Conservation (phyloP, 2,329 filamentous ascomycete species). For the Colletotrichum lentis region DNA sequence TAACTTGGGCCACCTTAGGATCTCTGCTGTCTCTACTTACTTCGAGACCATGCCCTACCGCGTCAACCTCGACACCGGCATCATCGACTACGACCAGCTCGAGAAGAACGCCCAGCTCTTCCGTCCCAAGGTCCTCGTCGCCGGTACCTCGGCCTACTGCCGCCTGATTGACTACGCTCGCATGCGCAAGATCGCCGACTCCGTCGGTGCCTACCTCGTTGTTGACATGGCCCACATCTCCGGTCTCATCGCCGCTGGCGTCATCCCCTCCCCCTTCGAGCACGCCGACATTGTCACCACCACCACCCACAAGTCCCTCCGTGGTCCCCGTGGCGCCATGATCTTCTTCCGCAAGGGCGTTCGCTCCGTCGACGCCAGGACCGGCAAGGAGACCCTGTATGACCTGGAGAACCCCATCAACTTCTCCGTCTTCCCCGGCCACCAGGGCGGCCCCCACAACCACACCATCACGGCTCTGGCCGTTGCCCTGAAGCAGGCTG, state of each 20-base stretch:
- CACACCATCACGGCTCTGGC: conserved; percentile 98
- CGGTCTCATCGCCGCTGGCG: conserved; percentile 89
- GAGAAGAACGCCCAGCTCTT: conserved; percentile 91
- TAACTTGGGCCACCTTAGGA: conserved; percentile 56
- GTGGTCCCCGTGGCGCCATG: conserved; percentile 97
- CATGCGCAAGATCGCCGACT: conserved; percentile 96
- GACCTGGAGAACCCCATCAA: conserved; percentile 97
- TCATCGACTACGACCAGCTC: conserved; percentile 96
- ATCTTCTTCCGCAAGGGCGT: conserved; percentile 99
- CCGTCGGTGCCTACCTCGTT: conserved; percentile 91
- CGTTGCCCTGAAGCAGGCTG: conserved; percentile 93
- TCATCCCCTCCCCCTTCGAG: conserved; percentile 91
- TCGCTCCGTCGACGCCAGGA: conserved; percentile 87
- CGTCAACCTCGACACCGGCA: conserved; percentile 85
- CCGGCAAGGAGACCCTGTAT: conserved; percentile 87
- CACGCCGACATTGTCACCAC: conserved; percentile 97
- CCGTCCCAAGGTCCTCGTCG: conserved; percentile 94
- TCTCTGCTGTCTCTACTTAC: conserved; percentile 97
- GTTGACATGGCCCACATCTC: conserved; percentile 99
- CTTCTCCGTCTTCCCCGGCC: conserved; percentile 98
- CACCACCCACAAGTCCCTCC: conserved; percentile 98
- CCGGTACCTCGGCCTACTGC: conserved; percentile 98
- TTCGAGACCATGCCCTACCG: conserved; percentile 99
- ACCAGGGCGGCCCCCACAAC: conserved; percentile 98
- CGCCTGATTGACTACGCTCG: conserved; percentile 95